Evolutionary conservation across 1,284 basidiomycete species (phyloP).

Genomic region (Cerrena zonata): DNA sequence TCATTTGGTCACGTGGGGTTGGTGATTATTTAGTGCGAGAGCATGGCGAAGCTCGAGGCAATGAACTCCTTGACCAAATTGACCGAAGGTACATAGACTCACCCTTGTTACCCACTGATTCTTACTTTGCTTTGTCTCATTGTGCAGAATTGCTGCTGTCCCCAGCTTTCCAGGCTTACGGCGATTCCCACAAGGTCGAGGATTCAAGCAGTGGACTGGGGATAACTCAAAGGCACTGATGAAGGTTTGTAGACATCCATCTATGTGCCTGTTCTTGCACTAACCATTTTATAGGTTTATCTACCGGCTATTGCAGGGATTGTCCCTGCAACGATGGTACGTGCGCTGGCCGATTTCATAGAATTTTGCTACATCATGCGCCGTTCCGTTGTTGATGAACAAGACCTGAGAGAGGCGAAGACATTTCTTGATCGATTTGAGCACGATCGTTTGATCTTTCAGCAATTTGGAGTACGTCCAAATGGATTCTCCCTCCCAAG

Average conservation of each 20-base stretch:
- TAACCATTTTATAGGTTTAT: conserved; percentile 21
- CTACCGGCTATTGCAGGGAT: conserved; percentile 18
- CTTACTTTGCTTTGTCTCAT: conserved; percentile 3
- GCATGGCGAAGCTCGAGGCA: conserved; percentile 14
- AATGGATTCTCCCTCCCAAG: conserved; percentile 13
- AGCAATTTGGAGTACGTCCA: conserved; percentile 1
- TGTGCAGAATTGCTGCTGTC: conserved; percentile 11
- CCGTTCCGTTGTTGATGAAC: not conserved
- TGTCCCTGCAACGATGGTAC: conserved; percentile 18
- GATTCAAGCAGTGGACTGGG: conserved; percentile 12
- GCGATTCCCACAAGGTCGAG: too few species aligned
- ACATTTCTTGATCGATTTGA: conserved; percentile 1
- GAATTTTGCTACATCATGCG: conserved; percentile 16
- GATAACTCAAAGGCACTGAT: conserved; percentile 12
- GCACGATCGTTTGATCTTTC: not conserved
- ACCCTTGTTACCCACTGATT: too few species aligned
- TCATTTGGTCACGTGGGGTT: conserved; percentile 24
- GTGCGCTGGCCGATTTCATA: conserved; percentile 12
- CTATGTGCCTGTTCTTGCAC: too few species aligned
- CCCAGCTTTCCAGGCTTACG: too few species aligned
- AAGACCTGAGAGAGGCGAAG: conserved; percentile 5
- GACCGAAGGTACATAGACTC: conserved; percentile 26
- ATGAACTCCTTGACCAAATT: conserved; percentile 24
- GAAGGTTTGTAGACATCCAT: too few species aligned
- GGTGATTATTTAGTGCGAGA: conserved; percentile 15